These are phyloP conservation scores for Tolypocladium amazonense DNA, from an alignment of 2,329 filamentous ascomycete species.

Conservation along the genomic window DNA sequence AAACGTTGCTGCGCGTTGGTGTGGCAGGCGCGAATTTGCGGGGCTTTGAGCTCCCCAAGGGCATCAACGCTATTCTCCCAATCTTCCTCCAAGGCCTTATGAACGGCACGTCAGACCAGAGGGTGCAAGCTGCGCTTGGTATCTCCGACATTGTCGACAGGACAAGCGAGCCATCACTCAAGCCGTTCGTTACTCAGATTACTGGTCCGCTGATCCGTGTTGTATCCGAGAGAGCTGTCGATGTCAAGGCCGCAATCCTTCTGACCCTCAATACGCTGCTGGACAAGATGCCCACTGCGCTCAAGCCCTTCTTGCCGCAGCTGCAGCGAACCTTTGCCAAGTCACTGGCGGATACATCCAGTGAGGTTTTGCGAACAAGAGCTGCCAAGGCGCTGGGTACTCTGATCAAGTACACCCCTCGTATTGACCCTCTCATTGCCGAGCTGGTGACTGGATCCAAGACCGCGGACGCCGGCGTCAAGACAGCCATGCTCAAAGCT, in stretches of 20 bases:
- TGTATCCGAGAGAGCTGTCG: slow-evolving; percentile 89
- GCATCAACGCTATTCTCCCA: slow-evolving; percentile 89
- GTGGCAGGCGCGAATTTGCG: slow-evolving; percentile 75
- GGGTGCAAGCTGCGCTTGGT: slow-evolving; percentile 81
- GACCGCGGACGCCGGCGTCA: slow-evolving; percentile 74
- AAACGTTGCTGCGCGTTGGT: slow-evolving; percentile 79
- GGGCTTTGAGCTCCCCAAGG: slow-evolving; percentile 88
- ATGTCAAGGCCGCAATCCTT: slow-evolving; percentile 91
- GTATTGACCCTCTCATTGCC: slow-evolving; percentile 84
- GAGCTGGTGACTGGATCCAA: slow-evolving; percentile 95
- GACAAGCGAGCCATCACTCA: slow-evolving; percentile 76
- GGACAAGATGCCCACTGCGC: slow-evolving; percentile 89
- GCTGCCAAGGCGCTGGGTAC: slow-evolving; percentile 92
- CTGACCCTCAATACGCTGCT: slow-evolving; percentile 89
- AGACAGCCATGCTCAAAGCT: slow-evolving; percentile 93
- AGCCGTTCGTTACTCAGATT: slow-evolving; percentile 94
- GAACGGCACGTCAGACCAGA: slow-evolving; percentile 88
- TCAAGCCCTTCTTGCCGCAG: slow-evolving; percentile 95
- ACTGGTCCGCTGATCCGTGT: slow-evolving; percentile 96
- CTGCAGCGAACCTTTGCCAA: slow-evolving; percentile 95
- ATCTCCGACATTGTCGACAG: slow-evolving; percentile 95
- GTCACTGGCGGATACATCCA: slow-evolving; percentile 84
- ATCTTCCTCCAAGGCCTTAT: slow-evolving; percentile 97
- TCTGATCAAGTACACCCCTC: slow-evolving; percentile 87
- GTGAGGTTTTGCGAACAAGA: slow-evolving; percentile 74